Evolutionary conservation across 805 yeast species (phyloP), one percentile per base, ranked within the genome.

Genomic region (Ogataea naganishii): DNA sequence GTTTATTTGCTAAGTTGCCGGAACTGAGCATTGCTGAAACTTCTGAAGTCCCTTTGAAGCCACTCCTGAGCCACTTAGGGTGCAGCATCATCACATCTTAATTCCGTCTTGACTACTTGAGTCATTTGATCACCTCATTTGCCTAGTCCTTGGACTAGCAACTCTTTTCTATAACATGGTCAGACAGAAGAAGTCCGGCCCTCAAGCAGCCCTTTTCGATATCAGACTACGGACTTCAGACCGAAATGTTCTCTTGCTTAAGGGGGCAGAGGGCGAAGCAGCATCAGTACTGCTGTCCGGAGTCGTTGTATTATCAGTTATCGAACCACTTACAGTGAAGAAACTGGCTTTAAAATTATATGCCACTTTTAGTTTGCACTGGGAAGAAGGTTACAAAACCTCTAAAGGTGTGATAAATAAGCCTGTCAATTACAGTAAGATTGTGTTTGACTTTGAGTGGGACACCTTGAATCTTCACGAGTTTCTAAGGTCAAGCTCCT

Each of bases 211-310:
- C 1, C 40, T 58, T 19, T 58, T 58, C 31, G 64, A 70, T 31
- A 64, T 72, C 33, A 63, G 94, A 31, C 53, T 84, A 21, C 66
- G 72, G 29, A 73, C 84, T 16, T 51, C 69, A 3, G 94, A 82
- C 24, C 78, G 75, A 38, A 92, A 85, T 46, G 89, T 88, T 7
- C 56, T 89, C 4, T 70, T 92, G 7, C 53, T 89, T 19, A 80
- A 85, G 41, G 98, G 98, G 1, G 47, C 79, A 1, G 75, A 80
- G 5, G 65, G 68, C 20, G 88, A 79, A 30, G 95, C 96, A 0
- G 66, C 84, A 0, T 76, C 95, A 2, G 82, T 74, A 3, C 58
- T 80, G 6, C 53, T 92, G 17, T 60, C 80, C 1, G 98, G 98
- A 4, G 74, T 73, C 8, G 75, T 92, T 15, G 86, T 80, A 1